phyloP scores from a whole-genome alignment of 208 protist genomes.

The Entamoeba invadens region DNA sequence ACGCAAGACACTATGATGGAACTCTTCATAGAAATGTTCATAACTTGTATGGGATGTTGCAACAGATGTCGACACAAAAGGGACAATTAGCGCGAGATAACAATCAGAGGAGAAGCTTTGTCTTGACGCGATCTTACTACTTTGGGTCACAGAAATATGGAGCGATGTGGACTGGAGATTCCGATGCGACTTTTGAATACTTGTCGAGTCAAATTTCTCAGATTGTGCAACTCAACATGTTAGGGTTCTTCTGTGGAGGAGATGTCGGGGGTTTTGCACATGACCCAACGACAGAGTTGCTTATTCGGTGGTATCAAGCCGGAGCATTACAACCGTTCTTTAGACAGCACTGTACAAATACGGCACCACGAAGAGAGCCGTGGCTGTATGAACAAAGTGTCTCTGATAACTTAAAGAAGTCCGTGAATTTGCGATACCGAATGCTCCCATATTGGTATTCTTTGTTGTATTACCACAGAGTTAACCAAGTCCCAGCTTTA shows the following conservation, averaged over 20 bases:
- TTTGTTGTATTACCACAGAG: background rate
- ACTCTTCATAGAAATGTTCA: constrained; percentile 15
- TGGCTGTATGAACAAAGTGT: constrained; percentile 9
- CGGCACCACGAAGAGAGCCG: constrained; percentile 4
- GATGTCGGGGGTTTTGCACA: constrained; percentile 27
- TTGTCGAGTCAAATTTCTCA: background rate
- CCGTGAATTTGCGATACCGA: background rate
- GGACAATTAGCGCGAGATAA: background rate
- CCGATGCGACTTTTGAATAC: constrained; percentile 22
- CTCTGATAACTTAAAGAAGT: background rate
- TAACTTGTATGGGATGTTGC: constrained; percentile 17
- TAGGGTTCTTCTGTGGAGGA: constrained; percentile 7
- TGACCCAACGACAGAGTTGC: constrained; percentile 9
- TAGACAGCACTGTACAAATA: background rate
- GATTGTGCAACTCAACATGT: constrained; percentile 3
- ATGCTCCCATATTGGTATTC: constrained; percentile 9
- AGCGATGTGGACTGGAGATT: constrained; percentile 25
- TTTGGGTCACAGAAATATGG: constrained; percentile 7
- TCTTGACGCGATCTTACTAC: constrained; percentile 27
- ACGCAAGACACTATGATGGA: background rate
- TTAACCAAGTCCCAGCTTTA: background rate
- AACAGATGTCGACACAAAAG: background rate
- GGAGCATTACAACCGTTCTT: constrained; percentile 14
- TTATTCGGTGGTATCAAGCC: constrained; percentile 7
- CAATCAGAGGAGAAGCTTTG: constrained; percentile 6